Conservation (phyloP, 2,329 filamentous ascomycete species). For the Fusarium verticillioides region DNA sequence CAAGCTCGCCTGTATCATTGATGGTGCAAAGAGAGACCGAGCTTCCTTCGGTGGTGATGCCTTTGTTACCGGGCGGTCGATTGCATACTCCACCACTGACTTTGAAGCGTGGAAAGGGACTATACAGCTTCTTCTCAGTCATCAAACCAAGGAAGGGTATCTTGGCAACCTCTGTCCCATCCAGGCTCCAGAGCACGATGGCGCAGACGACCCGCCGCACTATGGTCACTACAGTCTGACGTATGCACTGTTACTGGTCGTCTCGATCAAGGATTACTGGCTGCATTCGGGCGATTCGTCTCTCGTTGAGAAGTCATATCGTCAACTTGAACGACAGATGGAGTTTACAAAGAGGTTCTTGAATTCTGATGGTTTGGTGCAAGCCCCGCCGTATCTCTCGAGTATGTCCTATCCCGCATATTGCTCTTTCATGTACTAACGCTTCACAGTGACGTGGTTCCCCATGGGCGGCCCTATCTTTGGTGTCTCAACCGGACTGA, state of each 20-base stretch:
- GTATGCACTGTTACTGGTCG: not conserved
- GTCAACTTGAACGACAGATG: not conserved
- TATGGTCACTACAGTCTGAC: slow-evolving; percentile 3
- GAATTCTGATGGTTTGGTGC: not conserved
- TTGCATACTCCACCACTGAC: not conserved
- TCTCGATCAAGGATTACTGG: slow-evolving; percentile 5
- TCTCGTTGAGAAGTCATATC: not conserved
- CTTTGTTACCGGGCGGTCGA: not conserved
- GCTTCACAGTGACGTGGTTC: not conserved
- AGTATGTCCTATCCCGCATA: not conserved
- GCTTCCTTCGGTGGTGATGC: not conserved
- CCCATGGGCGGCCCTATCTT: not conserved
- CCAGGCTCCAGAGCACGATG: not conserved
- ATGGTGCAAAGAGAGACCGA: not conserved
- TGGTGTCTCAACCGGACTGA: not conserved
- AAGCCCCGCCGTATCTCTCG: slow-evolving; percentile 4
- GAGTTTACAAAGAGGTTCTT: not conserved
- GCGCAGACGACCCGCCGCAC: not conserved
- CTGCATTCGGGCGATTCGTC: not conserved
- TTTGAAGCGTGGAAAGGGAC: not conserved
- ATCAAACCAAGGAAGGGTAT: slow-evolving; percentile 1
- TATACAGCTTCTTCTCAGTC: not conserved
- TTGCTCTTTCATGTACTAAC: not conserved
- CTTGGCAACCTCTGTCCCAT: not conserved
- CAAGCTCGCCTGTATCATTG: not conserved